These are phyloP conservation scores for Schizophyllum amplum DNA, from an alignment of 1,284 basidiomycete species.

Conservation along the genomic window DNA sequence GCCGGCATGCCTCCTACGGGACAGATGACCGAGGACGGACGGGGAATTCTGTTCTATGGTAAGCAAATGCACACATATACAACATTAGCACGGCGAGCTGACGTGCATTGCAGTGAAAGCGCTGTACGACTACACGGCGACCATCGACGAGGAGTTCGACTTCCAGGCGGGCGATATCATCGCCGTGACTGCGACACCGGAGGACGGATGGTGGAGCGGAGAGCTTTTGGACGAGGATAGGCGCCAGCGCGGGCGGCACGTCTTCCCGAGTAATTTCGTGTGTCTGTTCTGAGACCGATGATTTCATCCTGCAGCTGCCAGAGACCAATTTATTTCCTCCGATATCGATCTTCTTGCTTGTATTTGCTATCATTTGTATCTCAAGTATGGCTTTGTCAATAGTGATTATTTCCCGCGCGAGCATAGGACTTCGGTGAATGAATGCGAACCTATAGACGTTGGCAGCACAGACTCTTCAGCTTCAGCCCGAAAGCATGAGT, in stretches of 20 bases:
- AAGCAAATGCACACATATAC: conserved; percentile 10
- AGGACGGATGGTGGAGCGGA: conserved; percentile 86
- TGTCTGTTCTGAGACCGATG: conserved; percentile 45
- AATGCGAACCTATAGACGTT: no score
- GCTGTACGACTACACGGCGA: conserved; percentile 75
- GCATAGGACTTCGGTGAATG: no score
- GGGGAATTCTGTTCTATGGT: conserved; percentile 58
- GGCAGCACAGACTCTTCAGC: no score
- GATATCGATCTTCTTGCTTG: no score
- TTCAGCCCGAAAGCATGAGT: no score
- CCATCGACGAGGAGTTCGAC: conserved; percentile 76
- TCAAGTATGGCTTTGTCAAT: no score
- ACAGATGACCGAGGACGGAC: conserved; percentile 39
- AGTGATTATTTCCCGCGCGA: no score
- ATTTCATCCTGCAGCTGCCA: no score
- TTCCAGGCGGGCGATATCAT: conserved; percentile 82
- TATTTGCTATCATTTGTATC: no score
- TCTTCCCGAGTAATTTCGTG: conserved; percentile 82
- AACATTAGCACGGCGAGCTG: conserved; percentile 1
- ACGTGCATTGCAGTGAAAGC: conserved; percentile 57
- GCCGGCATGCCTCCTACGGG: not conserved
- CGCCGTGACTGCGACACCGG: conserved; percentile 75
- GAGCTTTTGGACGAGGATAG: conserved; percentile 70
- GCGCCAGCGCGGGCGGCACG: conserved; percentile 58
- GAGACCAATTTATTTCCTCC: no score